Conservation (phyloP, 2,329 filamentous ascomycete genomes). For the Metarhizium robertsii region DNA sequence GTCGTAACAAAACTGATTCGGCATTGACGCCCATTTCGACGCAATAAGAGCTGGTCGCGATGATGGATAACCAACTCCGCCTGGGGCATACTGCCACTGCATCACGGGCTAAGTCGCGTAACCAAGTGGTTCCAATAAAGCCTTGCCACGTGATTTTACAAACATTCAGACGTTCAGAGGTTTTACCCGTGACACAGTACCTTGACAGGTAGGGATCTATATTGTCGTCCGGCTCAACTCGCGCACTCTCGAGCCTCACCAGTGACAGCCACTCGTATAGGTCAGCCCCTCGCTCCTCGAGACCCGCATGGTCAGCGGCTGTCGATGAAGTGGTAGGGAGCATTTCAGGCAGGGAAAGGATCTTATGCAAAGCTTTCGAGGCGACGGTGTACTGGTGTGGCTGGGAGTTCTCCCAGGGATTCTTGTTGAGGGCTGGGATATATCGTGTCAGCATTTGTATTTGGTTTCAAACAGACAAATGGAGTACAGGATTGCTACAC, state of each 20-base stretch:
- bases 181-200: constrained; percentile 36
- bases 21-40: constrained; percentile 32
- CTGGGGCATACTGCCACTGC: constrained; percentile 32
- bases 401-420: background rate
- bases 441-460: background rate
- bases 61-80: constrained; percentile 46
- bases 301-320: constrained; percentile 33
- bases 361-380: constrained; percentile 10
- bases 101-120: constrained; percentile 36
- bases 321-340: constrained; percentile 16
- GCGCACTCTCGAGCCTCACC: constrained; percentile 55
- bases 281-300: constrained; percentile 55
- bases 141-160: constrained; percentile 51
- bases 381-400: constrained; percentile 23
- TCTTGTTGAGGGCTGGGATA: background rate
- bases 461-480: background rate
- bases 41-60: constrained; percentile 40
- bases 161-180: constrained; percentile 19
- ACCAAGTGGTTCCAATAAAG: constrained; percentile 45
- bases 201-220: constrained; percentile 62
- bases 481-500: background rate
- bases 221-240: constrained; percentile 44
- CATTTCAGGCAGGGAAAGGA: constrained; percentile 13
- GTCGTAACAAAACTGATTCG: constrained; percentile 46
- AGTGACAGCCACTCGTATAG: constrained; percentile 69